Evolutionary conservation across 1,284 basidiomycete species (phyloP), one percentile per base, ranked within the genome.

Genomic region (Sparassis latifolia): DNA sequence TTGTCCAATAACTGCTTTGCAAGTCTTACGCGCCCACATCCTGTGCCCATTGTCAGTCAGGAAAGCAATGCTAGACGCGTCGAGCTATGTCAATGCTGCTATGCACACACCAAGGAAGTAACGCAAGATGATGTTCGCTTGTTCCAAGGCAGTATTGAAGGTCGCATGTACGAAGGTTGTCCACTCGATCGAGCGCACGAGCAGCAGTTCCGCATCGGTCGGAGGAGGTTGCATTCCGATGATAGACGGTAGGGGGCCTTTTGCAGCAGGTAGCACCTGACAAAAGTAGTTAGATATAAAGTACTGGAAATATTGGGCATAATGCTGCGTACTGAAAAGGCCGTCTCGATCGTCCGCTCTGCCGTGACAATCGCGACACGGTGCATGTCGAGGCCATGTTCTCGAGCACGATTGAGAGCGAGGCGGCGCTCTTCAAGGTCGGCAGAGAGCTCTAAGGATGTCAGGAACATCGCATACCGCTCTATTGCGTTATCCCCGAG

Each of bases 101-200:
- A 12, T 27, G 47, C 44, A 64, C 79, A 42, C 61, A 92, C 92
- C 82, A 20, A 97, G 78, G 74, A 96, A 91, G 64, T 92, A 92
- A 10, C 93, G 82, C 50, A 92, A 67, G 58, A 95, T 86, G 39
- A 89, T 83, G 54, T 94, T 92, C 2, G 89, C 84, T 60, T 93
- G 89, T 60, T 87, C 79, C 3, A 97, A 71, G 0, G 92, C 92
- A 12, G 84, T 84, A n/a, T 74, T 70, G 55, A 85, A 82, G 1
- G 92, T 96, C 20, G 77, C 70, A 40, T 83, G 79, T 55, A 80
- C 73, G 65, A 92, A 89, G 0, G 83, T 89, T 43, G 96, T 89
- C 96, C 96, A 99, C 63, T 98, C 95, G 51, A 98, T 85, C 0
- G 90, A 89, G 6, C 92, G 80, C 46, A 97, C 77, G 6, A 99